Evolutionary conservation across 352 stramenopile species (phyloP).

Genomic region (Phytophthora syringae): DNA sequence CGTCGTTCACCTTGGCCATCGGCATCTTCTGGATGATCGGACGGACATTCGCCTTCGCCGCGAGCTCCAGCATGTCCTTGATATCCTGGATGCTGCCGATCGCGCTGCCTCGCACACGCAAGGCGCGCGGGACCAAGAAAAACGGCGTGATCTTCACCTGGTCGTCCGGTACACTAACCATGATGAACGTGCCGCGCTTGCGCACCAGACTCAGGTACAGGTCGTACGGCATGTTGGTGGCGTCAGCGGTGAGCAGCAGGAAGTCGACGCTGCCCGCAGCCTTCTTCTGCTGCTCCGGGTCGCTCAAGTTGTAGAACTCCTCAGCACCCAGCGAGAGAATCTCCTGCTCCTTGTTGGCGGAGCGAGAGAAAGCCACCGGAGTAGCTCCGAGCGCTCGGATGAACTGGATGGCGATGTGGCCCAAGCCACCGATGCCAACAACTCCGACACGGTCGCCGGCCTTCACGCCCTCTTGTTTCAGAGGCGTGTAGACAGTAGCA

Average conservation of each 20-base stretch:
- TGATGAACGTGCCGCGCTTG: constrained; percentile 39
- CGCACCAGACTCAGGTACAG: constrained; percentile 58
- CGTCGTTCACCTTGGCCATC: constrained; percentile 51
- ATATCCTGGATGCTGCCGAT: too few relatives aligned
- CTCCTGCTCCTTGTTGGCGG: too few relatives aligned
- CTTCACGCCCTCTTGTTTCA: constrained; percentile 26
- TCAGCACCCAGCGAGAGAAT: too few relatives aligned
- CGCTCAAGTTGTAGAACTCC: constrained; percentile 20
- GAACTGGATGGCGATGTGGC: constrained; percentile 25
- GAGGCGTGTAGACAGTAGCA: constrained; percentile 17
- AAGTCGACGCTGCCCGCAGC: constrained; percentile 5
- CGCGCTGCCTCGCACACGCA: constrained; percentile 12
- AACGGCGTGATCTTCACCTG: constrained; percentile 57
- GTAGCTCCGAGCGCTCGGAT: constrained; percentile 19
- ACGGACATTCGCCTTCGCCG: too few relatives aligned
- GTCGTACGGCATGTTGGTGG: constrained; percentile 15
- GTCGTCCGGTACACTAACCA: constrained; percentile 68
- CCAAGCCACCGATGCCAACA: constrained; percentile 15
- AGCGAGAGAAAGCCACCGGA: constrained; percentile 22
- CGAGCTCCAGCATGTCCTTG: too few relatives aligned
- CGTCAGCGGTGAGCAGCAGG: constrained; percentile 5
- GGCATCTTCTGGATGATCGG: too few relatives aligned
- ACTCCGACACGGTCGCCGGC: constrained; percentile 19
- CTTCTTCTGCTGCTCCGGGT: constrained; percentile 18
- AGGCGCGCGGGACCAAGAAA: constrained; percentile 24